phyloP scores from a whole-genome alignment of 1,284 basidiomycete species.

The Malassezia arunalokei region DNA sequence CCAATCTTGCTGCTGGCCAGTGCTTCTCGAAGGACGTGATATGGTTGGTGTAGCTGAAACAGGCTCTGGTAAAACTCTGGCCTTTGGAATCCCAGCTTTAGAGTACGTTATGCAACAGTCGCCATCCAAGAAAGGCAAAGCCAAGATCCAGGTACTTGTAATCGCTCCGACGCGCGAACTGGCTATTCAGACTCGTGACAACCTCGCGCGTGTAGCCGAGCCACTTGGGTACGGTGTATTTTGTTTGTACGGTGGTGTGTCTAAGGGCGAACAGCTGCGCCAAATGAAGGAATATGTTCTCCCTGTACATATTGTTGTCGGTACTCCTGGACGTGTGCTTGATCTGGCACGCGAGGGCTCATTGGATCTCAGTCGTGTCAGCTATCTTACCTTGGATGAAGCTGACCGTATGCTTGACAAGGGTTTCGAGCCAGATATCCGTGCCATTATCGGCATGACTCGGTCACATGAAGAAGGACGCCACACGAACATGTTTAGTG shows the following conservation, averaged over 20 bases:
- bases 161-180: slow-evolving; percentile 88
- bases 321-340: slow-evolving; percentile 83
- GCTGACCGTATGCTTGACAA: slow-evolving; percentile 97
- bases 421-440: slow-evolving; percentile 96
- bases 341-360: slow-evolving; percentile 79
- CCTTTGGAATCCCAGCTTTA: slow-evolving; percentile 84
- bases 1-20: slow-evolving; percentile 90
- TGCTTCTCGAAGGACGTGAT: slow-evolving; percentile 67
- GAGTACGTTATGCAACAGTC: slow-evolving; percentile 47
- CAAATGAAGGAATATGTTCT: slow-evolving; percentile 52
- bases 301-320: slow-evolving; percentile 62
- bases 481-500: slow-evolving; percentile 58
- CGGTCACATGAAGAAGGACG: slow-evolving; percentile 51
- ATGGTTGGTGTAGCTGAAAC: slow-evolving; percentile 96
- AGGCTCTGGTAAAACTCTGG: slow-evolving; percentile 78
- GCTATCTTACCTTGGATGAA: slow-evolving; percentile 89
- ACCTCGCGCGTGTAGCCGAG: slow-evolving; percentile 64
- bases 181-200: slow-evolving; percentile 84
- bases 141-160: slow-evolving; percentile 63
- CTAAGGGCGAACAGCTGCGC: slow-evolving; percentile 68
- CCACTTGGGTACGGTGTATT: slow-evolving; percentile 66
- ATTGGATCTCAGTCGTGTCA: slow-evolving; percentile 58
- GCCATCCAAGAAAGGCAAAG: slow-evolving; percentile 18
- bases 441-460: slow-evolving; percentile 67
- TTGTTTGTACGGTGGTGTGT: slow-evolving; percentile 82